A percentile compares a stretch with the other conserved stretches of the same genome.
These are phyloP conservation scores for Lathyrus tuberosus DNA, from an alignment of 306 rosid genomes.

Conservation along the genomic window DNA sequence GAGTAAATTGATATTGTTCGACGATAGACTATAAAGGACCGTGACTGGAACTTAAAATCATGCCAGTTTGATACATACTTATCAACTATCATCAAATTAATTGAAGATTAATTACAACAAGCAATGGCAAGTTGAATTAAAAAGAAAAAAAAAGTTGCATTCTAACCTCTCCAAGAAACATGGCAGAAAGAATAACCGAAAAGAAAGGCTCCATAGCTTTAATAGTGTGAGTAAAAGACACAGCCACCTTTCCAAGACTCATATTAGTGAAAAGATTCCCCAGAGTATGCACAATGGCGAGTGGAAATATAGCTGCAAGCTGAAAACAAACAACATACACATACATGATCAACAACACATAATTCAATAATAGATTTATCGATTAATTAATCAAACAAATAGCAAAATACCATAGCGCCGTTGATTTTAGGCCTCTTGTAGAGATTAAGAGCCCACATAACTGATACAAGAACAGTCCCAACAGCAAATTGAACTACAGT, in stretches of 20 bases:
- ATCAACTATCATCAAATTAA: conserved; percentile 13
- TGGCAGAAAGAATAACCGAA: conserved; percentile 89
- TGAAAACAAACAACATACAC: conserved; percentile 41
- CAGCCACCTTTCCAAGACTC: conserved; percentile 99
- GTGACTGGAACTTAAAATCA: not conserved
- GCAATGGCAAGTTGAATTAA: not conserved
- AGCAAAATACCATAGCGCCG: conserved; percentile 73
- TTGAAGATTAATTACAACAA: conserved; percentile 2
- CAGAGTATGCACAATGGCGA: conserved; percentile 81
- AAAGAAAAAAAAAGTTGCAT: not conserved
- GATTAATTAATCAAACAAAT: not conserved
- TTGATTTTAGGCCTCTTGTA: conserved; percentile 77
- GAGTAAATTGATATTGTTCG: not conserved
- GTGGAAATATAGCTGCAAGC: conserved; percentile 83
- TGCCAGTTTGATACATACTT: not conserved
- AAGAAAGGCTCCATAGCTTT: conserved; percentile 99
- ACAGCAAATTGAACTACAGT: conserved; percentile 73
- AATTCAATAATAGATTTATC: conserved; percentile 5
- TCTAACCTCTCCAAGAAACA: conserved; percentile 93
- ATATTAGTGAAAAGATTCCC: conserved; percentile 97
- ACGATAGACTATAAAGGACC: not conserved
- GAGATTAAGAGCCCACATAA: conserved; percentile 89
- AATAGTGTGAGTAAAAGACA: conserved; percentile 96
- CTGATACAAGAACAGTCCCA: conserved; percentile 68
- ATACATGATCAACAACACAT: conserved; percentile 18